Evolutionary conservation across 1,139 yeast genomes (phyloP).

Genomic region (Hanseniaspora gamundiae): DNA sequence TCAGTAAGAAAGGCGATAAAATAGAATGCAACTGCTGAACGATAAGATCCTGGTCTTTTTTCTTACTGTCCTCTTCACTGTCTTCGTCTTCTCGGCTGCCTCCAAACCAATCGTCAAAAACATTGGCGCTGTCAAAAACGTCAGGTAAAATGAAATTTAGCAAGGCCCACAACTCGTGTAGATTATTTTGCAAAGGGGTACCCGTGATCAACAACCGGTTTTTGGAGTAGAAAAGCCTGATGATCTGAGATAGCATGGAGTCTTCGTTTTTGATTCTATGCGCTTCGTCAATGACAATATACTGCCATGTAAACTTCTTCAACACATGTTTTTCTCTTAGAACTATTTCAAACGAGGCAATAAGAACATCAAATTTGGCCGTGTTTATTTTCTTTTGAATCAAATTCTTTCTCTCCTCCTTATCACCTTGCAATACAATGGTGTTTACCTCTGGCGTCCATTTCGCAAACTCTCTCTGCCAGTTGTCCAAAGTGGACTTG

Average conservation of each 20-base stretch:
- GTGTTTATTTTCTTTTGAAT: conserved; percentile 48
- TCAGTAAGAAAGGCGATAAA: conserved; percentile 71
- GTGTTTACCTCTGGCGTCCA: conserved; percentile 97
- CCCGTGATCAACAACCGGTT: conserved; percentile 86
- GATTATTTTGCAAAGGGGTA: conserved; percentile 87
- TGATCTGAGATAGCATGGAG: conserved; percentile 77
- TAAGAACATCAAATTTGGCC: conserved; percentile 76
- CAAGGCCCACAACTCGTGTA: conserved; percentile 93
- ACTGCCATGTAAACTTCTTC: conserved; percentile 85
- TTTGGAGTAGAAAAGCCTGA: conserved; percentile 73
- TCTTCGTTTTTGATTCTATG: conserved; percentile 94
- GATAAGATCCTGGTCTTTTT: conserved; percentile 56
- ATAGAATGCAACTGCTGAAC: conserved; percentile 81
- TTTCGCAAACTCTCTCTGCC: conserved; percentile 84
- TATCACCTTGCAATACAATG: conserved; percentile 75
- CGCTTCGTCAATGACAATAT: conserved; percentile 90
- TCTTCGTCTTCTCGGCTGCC: conserved; percentile 32
- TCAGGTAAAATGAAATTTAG: conserved; percentile 85
- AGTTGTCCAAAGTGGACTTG: conserved; percentile 86
- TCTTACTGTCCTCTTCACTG: conserved; percentile 46
- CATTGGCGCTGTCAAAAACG: conserved; percentile 82
- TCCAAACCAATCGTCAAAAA: conserved; percentile 80
- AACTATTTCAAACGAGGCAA: conserved; percentile 89
- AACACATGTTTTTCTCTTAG: conserved; percentile 73
- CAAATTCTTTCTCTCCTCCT: conserved; percentile 56